Conservation (phyloP, 1,284 basidiomycete genomes). For the Termitomyces sp. region DNA sequence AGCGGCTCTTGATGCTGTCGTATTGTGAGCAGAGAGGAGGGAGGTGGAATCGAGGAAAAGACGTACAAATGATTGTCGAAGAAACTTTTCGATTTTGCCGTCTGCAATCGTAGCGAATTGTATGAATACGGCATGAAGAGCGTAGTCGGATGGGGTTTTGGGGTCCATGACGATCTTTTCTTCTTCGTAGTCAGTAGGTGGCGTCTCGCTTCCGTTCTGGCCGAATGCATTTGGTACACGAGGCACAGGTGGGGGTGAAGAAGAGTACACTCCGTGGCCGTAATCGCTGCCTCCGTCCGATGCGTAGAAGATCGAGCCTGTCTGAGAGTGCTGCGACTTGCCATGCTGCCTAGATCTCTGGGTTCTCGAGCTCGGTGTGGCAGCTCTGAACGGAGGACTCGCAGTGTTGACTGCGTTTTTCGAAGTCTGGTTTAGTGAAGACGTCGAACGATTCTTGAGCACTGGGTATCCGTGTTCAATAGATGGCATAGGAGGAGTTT, state of each 20-base stretch:
- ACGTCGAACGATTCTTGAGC: slow-evolving; percentile 71
- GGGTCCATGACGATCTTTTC: slow-evolving; percentile 65
- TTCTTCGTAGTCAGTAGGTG: slow-evolving; percentile 50
- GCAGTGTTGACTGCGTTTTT: slow-evolving; percentile 23
- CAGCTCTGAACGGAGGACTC: slow-evolving; percentile 46
- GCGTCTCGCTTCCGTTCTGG: slow-evolving; percentile 44
- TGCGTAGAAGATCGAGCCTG: slow-evolving; percentile 62
- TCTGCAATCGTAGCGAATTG: slow-evolving; percentile 78
- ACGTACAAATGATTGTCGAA: slow-evolving; percentile 65
- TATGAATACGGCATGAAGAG: slow-evolving; percentile 81
- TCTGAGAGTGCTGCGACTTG: slow-evolving; percentile 70
- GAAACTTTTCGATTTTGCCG: slow-evolving; percentile 68
- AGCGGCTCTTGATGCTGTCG: slow-evolving; percentile 60
- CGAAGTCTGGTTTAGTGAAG: slow-evolving; percentile 50
- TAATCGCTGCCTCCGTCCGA: slow-evolving; percentile 70
- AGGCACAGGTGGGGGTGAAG: slow-evolving; percentile 72
- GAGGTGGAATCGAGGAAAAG: neutral
- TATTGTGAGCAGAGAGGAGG: slow-evolving; percentile 3
- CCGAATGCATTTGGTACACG: slow-evolving; percentile 61
- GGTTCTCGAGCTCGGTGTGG: slow-evolving; percentile 53
- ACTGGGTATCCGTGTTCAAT: slow-evolving; percentile 65
- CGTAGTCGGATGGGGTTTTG: slow-evolving; percentile 81
- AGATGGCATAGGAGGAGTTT: slow-evolving; percentile 62
- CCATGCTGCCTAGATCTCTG: slow-evolving; percentile 50
- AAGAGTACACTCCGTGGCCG: slow-evolving; percentile 41